phyloP scores from a whole-genome alignment of 148 eudicot species.

The Rhododendron griersonianum region DNA sequence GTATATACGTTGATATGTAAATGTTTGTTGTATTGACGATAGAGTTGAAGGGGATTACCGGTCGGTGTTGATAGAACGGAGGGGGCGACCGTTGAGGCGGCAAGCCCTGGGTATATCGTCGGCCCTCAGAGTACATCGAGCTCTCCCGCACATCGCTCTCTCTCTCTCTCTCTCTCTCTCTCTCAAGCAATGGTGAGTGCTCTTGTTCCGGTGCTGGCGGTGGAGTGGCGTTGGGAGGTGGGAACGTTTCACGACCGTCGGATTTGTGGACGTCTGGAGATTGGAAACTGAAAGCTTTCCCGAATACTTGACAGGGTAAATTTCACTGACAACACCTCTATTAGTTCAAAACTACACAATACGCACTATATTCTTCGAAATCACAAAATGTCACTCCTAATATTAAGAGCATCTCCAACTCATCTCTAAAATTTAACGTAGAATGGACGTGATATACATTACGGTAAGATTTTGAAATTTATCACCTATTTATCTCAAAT shows the following conservation, averaged over 20 bases:
- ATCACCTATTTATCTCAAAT: too few species aligned
- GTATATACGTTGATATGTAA: neutral
- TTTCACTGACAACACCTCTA: neutral
- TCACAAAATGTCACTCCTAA: neutral
- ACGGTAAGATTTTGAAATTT: too few species aligned
- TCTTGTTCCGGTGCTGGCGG: neutral
- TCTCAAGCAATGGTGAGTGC: too few species aligned
- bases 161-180: neutral
- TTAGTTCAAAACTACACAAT: neutral
- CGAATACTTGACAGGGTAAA: neutral
- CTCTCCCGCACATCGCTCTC: neutral
- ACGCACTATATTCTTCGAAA: neutral
- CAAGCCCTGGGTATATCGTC: slow-evolving; percentile 66
- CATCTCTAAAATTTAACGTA: too few species aligned
- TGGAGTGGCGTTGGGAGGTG: neutral
- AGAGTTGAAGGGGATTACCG: slow-evolving; percentile 34
- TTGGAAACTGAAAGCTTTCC: neutral
- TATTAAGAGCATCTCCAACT: too few species aligned
- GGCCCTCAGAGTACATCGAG: slow-evolving; percentile 30
- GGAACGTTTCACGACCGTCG: neutral
- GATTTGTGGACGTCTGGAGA: neutral
- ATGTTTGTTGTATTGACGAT: neutral
- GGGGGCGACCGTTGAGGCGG: slow-evolving; percentile 42
- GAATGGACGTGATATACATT: too few species aligned
- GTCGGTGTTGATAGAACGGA: slow-evolving; percentile 58